Evolutionary conservation across 148 eudicot species (phyloP), one percentile per base, ranked within the genome.

Genomic region (Salicornia ramosissima): DNA sequence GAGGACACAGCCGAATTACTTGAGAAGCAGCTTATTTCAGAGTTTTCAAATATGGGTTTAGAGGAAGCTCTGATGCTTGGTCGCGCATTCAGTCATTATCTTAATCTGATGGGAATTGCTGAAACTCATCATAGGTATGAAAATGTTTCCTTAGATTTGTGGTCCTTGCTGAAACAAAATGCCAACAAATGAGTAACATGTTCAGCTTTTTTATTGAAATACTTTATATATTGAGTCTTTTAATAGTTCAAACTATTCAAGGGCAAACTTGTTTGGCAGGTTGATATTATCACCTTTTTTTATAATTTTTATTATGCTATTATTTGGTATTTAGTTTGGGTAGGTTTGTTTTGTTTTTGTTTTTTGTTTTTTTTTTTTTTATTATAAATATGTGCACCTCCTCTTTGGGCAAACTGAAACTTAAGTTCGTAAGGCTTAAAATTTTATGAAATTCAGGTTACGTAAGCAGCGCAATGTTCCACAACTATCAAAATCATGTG

Each of bases 81-180:
- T 67, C 87, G 97, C 55, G 86, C 91, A 50, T 82, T 89, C 75
- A 87, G 93, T 63, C 97, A 87, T 75, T 86, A 84, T 71, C 93
- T 92, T 64, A 87, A 76, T 74, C 76, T 92, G 74, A 77, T 86
- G 81, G 89, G 93, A 42, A 89, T 92, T 77, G 96, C 97, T 65
- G 96, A 92, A 82, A 85, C 91, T 55, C 97, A 92, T 75, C 97
- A 92, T 75, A 89, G 91, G 97, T 92, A 72, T 49, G 22, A 49
- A 24, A 13, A 13, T 24, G 39, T 28, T 19, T 55, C 52, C 26
- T 31, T 22, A 24, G 54, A 54, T 36, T 51, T 16, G 40, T 22
- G 5, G 8, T 29, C 40, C 42, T 39, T 61, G 46, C 28, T 31
- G 64, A 21, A n/a, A 46, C 53, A 12, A 65, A 9, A 30, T 21